These are phyloP conservation scores for Ophiostoma fasciatum DNA, from an alignment of 2,329 filamentous ascomycete species.

Conservation along the genomic window DNA sequence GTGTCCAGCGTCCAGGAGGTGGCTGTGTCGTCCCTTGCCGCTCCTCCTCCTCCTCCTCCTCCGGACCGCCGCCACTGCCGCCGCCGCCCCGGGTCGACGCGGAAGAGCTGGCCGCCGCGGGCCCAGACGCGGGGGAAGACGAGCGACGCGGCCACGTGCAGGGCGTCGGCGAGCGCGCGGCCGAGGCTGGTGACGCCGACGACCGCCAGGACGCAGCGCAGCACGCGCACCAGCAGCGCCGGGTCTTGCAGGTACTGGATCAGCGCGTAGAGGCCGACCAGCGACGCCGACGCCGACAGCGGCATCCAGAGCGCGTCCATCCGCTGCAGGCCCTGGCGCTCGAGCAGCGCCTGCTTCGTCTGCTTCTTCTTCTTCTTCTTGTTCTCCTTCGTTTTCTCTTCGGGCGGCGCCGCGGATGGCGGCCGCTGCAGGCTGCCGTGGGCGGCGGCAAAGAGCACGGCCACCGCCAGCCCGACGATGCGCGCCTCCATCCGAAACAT, in stretches of 20 bases:
- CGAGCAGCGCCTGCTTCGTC: background rate
- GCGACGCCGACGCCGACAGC: slow-evolving; percentile 54
- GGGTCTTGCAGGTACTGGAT: slow-evolving; percentile 83
- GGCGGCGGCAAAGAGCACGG: slow-evolving; percentile 71
- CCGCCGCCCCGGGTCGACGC: slow-evolving; percentile 26
- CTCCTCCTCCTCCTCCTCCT: too few relatives aligned
- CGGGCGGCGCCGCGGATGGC: slow-evolving; percentile 54
- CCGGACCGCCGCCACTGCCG: slow-evolving; percentile 18
- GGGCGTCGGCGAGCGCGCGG: slow-evolving; percentile 55
- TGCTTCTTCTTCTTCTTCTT: slow-evolving; percentile 23
- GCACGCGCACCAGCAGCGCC: slow-evolving; percentile 62
- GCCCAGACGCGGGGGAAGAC: slow-evolving; percentile 62
- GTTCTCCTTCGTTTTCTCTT: slow-evolving; percentile 21
- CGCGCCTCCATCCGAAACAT: slow-evolving; percentile 31
- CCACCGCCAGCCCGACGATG: slow-evolving; percentile 51
- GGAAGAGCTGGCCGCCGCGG: slow-evolving; percentile 26
- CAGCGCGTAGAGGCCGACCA: slow-evolving; percentile 67
- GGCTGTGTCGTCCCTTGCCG: background rate
- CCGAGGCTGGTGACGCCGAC: slow-evolving; percentile 66
- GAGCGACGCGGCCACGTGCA: slow-evolving; percentile 50
- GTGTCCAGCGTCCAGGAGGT: slow-evolving; percentile 15
- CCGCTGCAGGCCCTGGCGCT: slow-evolving; percentile 47
- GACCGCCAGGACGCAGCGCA: slow-evolving; percentile 70
- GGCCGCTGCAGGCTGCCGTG: slow-evolving; percentile 77
- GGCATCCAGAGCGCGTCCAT: slow-evolving; percentile 79